Conservation (phyloP, 345 rosid species). For the Brassica rapa region DNA sequence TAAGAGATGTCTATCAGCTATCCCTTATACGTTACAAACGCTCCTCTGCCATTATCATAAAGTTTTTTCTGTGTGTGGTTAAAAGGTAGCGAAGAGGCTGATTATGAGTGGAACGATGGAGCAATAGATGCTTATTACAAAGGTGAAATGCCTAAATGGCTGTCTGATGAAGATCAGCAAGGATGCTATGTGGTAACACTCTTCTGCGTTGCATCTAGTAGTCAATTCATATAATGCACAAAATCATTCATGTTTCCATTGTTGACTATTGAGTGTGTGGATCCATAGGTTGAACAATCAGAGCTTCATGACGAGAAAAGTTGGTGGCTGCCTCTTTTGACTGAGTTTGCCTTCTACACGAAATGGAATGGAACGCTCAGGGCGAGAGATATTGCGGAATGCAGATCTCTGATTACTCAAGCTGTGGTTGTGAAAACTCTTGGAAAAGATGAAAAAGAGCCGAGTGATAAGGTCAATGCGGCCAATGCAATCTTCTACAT, state of each 20-base stretch:
- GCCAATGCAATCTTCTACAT: slow-evolving; percentile 12
- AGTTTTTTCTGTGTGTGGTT: background rate
- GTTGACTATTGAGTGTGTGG: too few species aligned
- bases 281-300: background rate
- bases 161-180: slow-evolving; percentile 2
- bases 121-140: background rate
- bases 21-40: background rate
- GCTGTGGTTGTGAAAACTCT: background rate
- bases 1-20: background rate
- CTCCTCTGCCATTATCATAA: background rate
- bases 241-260: background rate
- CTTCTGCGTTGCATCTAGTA: background rate
- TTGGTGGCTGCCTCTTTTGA: background rate
- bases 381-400: background rate
- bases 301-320: background rate
- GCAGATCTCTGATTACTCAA: background rate
- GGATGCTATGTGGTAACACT: slow-evolving; percentile 2
- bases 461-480: slow-evolving; percentile 15
- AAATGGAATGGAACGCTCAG: background rate
- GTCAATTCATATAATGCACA: background rate
- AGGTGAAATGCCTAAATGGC: background rate
- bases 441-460: background rate
- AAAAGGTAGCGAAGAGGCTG: background rate
- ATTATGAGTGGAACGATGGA: background rate
- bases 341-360: background rate